Evolutionary conservation across 371 early-diverging fungal genomes (phyloP), one percentile per base, ranked within the genome.

Genomic region (Massospora cicadina): DNA sequence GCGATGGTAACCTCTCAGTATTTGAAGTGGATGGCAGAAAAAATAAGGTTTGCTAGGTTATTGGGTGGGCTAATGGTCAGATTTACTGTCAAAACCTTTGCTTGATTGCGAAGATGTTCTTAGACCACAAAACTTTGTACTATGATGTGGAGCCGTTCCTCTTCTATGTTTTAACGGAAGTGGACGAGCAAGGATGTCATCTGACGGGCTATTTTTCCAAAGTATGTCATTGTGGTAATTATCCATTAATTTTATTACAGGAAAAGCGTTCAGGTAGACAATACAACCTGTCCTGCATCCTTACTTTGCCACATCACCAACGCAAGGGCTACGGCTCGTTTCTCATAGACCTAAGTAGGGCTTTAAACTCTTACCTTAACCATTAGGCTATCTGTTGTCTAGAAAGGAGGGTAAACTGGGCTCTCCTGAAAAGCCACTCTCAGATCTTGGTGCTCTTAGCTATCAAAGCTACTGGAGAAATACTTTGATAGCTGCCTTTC

Each of bases 161-260:
- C 64, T 99, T 99, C 69, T 99, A 99, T 72, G 79, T 99, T 33
- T 80, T 99, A 80, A 88, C 89, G 10, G 82, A 86, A 67, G 75
- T 73, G 5, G 90, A 92, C 60, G 79, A 81, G 2, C 33, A 72
- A 12, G 95, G 95, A 0, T 89, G 84, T 69, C 93, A 96, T 68
- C 86, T 99, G 71, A 90, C 98, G 2, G 99, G 99, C 0, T 99
- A 99, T 70, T 99, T 99, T 76, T 95, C 96, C 28, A 99, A 99
- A 77, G 88, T 79, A 74, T 65, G 66, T 21, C n/a, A 7, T 53
- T 29, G 31, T 5, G 3, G 29, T n/a, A 17, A 55, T 60, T 29
- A 53, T 7, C 58, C 17, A 43, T 63, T 43, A 30, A n/a, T 25
- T 57, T 61, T 30, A 33, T 29, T 55, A 60, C 60, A 87, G 83